phyloP scores from a whole-genome alignment of 306 rosid genomes.

The Vicia villosa region DNA sequence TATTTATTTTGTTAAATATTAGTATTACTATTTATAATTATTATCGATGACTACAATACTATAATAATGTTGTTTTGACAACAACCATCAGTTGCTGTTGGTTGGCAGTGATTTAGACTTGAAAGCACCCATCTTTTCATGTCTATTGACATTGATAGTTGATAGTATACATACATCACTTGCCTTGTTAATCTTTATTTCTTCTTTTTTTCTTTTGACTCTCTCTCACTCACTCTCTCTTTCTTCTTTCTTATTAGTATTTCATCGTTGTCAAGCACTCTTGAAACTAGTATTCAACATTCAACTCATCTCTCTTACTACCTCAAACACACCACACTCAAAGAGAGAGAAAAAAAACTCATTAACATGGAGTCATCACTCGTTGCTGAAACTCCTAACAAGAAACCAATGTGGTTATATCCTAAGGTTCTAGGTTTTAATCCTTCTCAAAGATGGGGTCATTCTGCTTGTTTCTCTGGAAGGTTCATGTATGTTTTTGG shows the following conservation, averaged over 20 bases:
- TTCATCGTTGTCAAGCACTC: conserved; percentile 58
- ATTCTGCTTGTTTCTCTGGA: conserved; percentile 75
- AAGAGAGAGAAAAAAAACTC: neutral
- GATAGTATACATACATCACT: conserved; percentile 62
- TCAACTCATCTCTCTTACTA: neutral
- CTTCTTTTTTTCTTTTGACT: conserved; percentile 72
- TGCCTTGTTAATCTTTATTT: conserved; percentile 44
- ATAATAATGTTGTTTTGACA: conserved; percentile 58
- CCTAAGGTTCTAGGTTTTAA: conserved; percentile 77
- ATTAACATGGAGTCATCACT: conserved; percentile 66
- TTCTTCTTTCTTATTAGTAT: conserved; percentile 29
- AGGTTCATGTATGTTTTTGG: conserved; percentile 82
- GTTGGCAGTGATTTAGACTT: conserved; percentile 96
- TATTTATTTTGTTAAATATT: neutral
- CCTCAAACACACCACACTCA: neutral
- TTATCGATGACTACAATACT: neutral
- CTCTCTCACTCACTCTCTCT: conserved; percentile 21
- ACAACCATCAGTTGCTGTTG: conserved; percentile 74
- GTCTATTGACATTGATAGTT: conserved; percentile 97
- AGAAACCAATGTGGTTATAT: conserved; percentile 97
- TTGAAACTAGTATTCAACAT: conserved; percentile 16
- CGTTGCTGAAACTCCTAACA: conserved; percentile 55
- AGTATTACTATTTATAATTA: neutral
- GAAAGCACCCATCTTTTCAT: conserved; percentile 99
- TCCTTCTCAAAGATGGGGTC: conserved; percentile 99